Evolutionary conservation across 352 stramenopile genomes (phyloP).

Genomic region (Globisporangium canariense): DNA sequence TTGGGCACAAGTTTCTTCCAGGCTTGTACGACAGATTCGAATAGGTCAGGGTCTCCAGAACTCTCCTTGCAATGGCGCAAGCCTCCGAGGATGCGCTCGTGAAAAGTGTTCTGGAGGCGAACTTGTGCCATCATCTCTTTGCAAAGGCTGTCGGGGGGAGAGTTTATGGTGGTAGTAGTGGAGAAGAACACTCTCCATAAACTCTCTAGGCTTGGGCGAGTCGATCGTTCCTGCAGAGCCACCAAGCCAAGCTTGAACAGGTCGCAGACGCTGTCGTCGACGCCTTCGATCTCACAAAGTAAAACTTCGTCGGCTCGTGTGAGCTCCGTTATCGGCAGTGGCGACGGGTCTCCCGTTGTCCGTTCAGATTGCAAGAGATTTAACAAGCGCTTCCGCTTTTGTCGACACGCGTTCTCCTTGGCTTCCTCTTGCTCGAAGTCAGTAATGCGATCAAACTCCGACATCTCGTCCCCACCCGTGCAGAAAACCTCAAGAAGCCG

Average conservation of each 20-base stretch:
- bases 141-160: not conserved
- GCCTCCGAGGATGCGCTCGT: conserved; percentile 1
- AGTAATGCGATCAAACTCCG: not conserved
- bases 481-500: conserved; percentile 1
- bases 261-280: not conserved
- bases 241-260: conserved; percentile 2
- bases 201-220: not conserved
- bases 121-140: conserved; percentile 3
- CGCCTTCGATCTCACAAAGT: not conserved
- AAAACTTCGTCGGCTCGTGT: not conserved
- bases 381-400: not conserved
- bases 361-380: not conserved
- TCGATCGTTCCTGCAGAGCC: not conserved
- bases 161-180: not conserved
- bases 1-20: not conserved
- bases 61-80: conserved; percentile 7
- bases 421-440: not conserved
- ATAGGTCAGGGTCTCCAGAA: not conserved
- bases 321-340: not conserved
- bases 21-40: not conserved
- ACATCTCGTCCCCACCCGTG: not conserved
- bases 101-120: conserved; percentile 7
- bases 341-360: not conserved
- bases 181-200: not conserved
- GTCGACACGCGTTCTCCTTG: not conserved